phyloP scores from a whole-genome alignment of 176 grass and related monocot species.

The Phoenix dactylifera region DNA sequence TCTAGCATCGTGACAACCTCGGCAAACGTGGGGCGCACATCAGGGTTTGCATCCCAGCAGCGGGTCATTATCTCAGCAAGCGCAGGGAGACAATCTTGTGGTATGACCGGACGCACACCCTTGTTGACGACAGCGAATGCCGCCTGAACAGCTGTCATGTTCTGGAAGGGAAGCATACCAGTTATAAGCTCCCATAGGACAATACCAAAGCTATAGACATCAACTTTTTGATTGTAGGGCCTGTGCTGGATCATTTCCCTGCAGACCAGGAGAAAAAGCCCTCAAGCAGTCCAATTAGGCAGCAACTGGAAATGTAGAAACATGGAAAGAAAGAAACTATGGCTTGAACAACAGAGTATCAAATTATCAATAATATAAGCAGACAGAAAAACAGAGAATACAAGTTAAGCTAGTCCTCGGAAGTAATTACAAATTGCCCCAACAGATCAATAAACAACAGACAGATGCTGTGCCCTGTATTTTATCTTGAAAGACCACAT shows the following conservation, averaged over 20 bases:
- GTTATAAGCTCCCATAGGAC: conserved; percentile 53
- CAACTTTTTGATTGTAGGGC: conserved; percentile 53
- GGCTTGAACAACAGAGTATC: no score
- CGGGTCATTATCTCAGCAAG: conserved; percentile 50
- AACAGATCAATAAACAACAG: no score
- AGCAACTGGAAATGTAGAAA: no score
- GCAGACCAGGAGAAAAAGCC: conserved; percentile 5
- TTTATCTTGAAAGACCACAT: no score
- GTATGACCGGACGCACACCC: conserved; percentile 46
- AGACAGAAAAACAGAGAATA: no score
- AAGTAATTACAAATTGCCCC: no score
- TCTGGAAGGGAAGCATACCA: conserved; percentile 34
- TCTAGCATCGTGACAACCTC: conserved; percentile 51
- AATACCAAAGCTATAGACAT: conserved; percentile 56
- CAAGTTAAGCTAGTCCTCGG: no score
- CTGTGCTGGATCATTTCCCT: conserved; percentile 63
- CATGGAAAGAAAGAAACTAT: no score
- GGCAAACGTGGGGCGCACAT: conserved; percentile 26
- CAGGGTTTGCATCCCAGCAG: conserved; percentile 47
- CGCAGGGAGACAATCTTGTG: conserved; percentile 42
- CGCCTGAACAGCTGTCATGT: conserved; percentile 52
- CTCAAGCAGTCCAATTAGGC: no score
- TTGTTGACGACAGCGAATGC: conserved; percentile 57
- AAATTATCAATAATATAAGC: no score
- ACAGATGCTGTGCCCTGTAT: no score